Conservation (phyloP, 2,329 filamentous ascomycete genomes). For the Nemania serpens region DNA sequence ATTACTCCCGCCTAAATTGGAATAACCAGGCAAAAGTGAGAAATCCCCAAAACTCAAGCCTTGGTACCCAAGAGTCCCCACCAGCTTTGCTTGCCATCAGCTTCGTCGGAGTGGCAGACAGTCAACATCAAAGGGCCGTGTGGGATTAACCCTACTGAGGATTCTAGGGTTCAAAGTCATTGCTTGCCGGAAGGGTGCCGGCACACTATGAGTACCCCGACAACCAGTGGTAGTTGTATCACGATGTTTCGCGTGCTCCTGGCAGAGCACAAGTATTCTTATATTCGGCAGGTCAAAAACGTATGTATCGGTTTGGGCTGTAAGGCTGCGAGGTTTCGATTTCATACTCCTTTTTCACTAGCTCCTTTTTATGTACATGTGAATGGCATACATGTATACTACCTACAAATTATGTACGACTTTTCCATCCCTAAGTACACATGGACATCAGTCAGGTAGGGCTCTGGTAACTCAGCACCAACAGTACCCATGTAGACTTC, state of each 20-base stretch:
- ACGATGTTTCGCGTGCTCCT: conserved; percentile 15
- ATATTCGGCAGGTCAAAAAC: not conserved
- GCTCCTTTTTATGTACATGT: not conserved
- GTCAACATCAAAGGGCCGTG: conserved; percentile 14
- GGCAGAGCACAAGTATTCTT: conserved; percentile 2
- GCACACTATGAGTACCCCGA: conserved; percentile 6
- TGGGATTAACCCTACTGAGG: conserved; percentile 15
- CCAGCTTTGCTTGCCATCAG: conserved; percentile 11
- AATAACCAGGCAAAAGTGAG: conserved; percentile 7
- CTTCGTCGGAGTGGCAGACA: conserved; percentile 12
- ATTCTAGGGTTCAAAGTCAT: conserved; percentile 10
- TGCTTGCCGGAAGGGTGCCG: conserved; percentile 26
- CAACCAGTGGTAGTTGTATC: conserved; percentile 8
- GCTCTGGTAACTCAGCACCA: conserved; percentile 37
- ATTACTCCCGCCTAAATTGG: not conserved
- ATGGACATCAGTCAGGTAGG: conserved; percentile 35
- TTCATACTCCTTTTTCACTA: conserved; percentile 9
- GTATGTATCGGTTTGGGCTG: conserved; percentile 7
- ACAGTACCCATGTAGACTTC: conserved; percentile 29
- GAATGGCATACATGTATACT: conserved; percentile 9
- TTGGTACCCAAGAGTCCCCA: conserved; percentile 26
- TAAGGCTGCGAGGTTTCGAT: conserved; percentile 24
- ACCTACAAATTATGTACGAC: conserved; percentile 19
- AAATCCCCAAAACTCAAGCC: conserved; percentile 14
- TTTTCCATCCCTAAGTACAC: conserved; percentile 23